phyloP scores from a whole-genome alignment of 2,329 filamentous ascomycete genomes.

The Ceratocystis colombiana region DNA sequence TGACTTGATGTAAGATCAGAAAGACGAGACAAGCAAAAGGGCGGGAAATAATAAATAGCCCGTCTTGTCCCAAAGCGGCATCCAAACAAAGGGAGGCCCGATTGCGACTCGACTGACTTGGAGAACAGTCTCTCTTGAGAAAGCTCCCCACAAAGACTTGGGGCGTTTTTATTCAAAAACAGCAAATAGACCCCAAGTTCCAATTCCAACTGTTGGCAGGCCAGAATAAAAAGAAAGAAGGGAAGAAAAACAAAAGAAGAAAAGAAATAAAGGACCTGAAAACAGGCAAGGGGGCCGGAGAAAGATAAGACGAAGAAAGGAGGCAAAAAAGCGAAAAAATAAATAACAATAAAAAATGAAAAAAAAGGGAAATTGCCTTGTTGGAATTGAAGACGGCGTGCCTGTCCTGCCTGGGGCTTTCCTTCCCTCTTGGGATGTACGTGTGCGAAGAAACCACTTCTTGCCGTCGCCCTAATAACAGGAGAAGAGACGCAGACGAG shows the following conservation, averaged over 20 bases:
- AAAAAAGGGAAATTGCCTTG: not conserved
- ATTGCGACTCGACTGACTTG: not conserved
- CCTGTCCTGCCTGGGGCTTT: not conserved
- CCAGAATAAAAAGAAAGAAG: not conserved
- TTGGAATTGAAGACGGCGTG: not conserved
- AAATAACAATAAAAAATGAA: not conserved
- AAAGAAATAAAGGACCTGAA: not conserved
- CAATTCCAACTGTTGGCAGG: not conserved
- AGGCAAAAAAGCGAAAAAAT: not conserved
- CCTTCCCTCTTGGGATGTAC: not conserved
- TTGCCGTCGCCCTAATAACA: not conserved
- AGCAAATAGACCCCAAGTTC: not conserved
- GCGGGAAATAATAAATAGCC: not conserved
- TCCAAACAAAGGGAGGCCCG: not conserved
- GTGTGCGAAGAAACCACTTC: too few relatives aligned
- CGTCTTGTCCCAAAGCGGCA: not conserved
- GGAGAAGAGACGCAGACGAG: not conserved
- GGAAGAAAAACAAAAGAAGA: not conserved
- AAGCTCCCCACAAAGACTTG: too few relatives aligned
- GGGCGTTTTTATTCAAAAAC: not conserved
- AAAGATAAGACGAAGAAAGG: constrained; percentile 3
- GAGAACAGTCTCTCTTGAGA: too few relatives aligned
- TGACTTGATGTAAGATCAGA: not conserved
- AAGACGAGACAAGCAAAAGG: not conserved
- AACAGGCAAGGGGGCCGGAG: not conserved